Evolutionary conservation across 2,329 filamentous ascomycete genomes (phyloP).

Genomic region (Xylaria polymorpha): DNA sequence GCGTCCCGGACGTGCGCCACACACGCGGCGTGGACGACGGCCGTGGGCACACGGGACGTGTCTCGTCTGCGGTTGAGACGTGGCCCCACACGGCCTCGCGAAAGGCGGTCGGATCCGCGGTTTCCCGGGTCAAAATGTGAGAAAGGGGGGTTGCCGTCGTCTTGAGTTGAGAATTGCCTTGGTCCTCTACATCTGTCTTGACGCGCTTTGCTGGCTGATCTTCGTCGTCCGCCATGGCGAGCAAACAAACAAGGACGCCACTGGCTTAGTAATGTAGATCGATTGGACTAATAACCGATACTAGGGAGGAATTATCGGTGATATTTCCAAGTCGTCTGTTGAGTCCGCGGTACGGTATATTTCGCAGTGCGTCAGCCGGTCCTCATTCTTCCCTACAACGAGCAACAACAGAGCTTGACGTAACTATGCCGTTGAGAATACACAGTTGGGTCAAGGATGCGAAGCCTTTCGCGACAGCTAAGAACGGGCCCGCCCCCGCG

Average conservation of each 20-base stretch:
- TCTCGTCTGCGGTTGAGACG: constrained; percentile 57
- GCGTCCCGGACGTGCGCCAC: constrained; percentile 54
- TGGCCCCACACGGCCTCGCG: constrained; percentile 50
- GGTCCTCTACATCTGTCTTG: background rate
- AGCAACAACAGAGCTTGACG: background rate
- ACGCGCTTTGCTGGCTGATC: background rate
- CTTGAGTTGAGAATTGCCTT: background rate
- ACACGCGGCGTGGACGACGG: constrained; percentile 55
- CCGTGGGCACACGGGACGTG: constrained; percentile 52
- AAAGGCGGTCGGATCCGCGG: constrained; percentile 38
- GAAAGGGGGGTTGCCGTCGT: background rate
- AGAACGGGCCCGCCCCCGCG: constrained; percentile 30
- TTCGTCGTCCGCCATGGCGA: constrained; percentile 11
- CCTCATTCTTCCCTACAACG: background rate
- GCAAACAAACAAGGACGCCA: background rate
- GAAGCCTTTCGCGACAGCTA: background rate
- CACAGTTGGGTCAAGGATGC: background rate
- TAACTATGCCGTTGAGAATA: background rate
- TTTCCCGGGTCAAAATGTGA: constrained; percentile 18
- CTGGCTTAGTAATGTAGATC: background rate
- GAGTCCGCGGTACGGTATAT: background rate
- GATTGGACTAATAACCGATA: background rate
- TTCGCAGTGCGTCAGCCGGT: background rate
- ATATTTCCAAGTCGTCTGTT: background rate
- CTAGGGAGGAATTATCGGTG: background rate